Conservation (phyloP, 2,329 filamentous ascomycete genomes). For the Xylariaceae sp. region DNA sequence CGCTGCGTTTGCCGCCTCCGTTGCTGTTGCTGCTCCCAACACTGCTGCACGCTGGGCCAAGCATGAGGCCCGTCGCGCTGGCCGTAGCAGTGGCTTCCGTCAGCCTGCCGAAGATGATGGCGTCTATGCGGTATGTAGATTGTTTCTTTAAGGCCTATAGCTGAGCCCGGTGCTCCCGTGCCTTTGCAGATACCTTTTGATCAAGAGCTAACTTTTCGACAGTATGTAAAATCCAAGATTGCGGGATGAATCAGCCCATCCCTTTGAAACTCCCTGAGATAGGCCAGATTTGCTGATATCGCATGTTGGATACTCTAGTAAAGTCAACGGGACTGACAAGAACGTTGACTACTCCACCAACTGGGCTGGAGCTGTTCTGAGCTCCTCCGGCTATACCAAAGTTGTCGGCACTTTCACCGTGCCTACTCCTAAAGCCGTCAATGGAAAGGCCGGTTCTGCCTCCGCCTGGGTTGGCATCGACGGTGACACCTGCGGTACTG, state of each 20-base stretch:
- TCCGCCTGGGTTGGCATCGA: neutral
- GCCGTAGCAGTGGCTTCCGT: neutral
- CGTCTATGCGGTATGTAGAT: too few species aligned
- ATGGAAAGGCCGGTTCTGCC: neutral
- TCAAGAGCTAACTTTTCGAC: too few species aligned
- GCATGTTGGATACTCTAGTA: too few species aligned
- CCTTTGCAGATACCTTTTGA: too few species aligned
- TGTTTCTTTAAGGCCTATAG: too few species aligned
- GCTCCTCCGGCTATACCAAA: neutral
- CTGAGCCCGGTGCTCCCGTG: too few species aligned
- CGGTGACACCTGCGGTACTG: neutral
- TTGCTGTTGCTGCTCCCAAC: neutral
- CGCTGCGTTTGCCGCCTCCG: neutral
- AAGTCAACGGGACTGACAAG: neutral
- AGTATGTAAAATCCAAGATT: too few species aligned
- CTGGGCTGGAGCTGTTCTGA: constrained; percentile 2
- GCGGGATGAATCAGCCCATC: too few species aligned
- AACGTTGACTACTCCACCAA: neutral
- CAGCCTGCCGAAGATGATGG: neutral
- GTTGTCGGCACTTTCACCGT: neutral
- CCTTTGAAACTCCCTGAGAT: too few species aligned
- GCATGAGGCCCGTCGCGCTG: neutral
- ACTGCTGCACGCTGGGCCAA: neutral
- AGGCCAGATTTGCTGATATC: too few species aligned
- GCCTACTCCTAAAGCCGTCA: neutral